These are phyloP conservation scores for Ustilago tritici DNA, from an alignment of 1,284 basidiomycete species.

Conservation along the genomic window DNA sequence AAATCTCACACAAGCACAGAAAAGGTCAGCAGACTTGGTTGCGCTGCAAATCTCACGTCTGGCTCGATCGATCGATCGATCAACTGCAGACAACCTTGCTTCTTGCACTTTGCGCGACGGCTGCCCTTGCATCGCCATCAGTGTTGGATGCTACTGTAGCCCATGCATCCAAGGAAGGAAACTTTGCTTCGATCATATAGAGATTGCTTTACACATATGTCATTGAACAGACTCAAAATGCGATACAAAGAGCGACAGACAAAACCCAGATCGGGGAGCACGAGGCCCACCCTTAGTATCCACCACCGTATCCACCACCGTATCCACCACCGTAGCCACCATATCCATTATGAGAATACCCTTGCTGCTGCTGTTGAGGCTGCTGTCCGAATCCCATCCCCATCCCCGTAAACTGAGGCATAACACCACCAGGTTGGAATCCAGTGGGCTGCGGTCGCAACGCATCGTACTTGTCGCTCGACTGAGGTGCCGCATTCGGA, in stretches of 20 bases:
- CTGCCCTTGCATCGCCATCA: not conserved
- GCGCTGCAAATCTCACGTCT: not conserved
- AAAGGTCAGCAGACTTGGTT: constrained; percentile 10
- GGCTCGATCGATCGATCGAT: constrained; percentile 17
- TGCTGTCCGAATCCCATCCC: constrained; percentile 27
- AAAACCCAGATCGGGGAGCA: not conserved
- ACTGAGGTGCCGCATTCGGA: constrained; percentile 53
- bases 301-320: constrained; percentile 17
- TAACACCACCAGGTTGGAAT: constrained; percentile 65
- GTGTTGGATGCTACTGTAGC: not conserved
- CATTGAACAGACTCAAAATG: constrained; percentile 1
- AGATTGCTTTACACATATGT: not conserved
- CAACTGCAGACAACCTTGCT: not conserved
- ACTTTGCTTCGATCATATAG: too few relatives aligned
- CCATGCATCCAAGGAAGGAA: not conserved
- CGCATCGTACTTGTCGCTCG: constrained; percentile 67
- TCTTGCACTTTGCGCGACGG: constrained; percentile 13
- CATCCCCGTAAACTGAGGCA: constrained; percentile 55
- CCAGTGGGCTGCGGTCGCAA: constrained; percentile 68
- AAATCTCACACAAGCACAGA: not conserved
- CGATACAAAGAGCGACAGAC: constrained; percentile 9
- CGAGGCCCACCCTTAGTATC: constrained; percentile 13
- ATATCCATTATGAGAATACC: constrained; percentile 38
- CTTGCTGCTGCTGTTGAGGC: constrained; percentile 19
- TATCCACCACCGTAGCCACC: constrained; percentile 40